phyloP scores from a whole-genome alignment of 2,329 filamentous ascomycete genomes.

The Tolypocladium cylindrosporum region DNA sequence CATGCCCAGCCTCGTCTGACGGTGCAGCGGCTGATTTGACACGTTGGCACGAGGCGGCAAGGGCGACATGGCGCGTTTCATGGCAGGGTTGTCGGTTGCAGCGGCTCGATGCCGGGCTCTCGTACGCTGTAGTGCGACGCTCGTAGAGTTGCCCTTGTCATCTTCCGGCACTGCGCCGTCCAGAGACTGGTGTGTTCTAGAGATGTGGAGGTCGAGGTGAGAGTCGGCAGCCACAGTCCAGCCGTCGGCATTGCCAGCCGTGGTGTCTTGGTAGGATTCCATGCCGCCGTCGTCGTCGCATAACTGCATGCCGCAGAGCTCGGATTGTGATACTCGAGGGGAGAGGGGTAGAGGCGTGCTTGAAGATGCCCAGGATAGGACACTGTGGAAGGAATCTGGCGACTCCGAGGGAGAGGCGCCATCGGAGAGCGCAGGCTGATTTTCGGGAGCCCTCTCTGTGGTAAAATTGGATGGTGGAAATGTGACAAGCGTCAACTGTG shows the following conservation, averaged over 20 bases:
- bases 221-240: background rate
- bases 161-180: constrained; percentile 1
- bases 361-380: constrained; percentile 41
- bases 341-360: constrained; percentile 28
- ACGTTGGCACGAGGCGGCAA: background rate
- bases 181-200: background rate
- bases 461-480: background rate
- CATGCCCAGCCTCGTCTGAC: background rate
- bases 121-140: background rate
- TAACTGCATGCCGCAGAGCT: background rate
- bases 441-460: background rate
- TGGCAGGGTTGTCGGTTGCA: background rate
- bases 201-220: background rate
- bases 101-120: background rate
- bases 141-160: background rate
- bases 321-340: constrained; percentile 8
- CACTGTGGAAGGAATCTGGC: constrained; percentile 44
- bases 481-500: background rate
- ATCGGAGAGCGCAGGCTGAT: background rate
- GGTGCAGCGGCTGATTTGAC: background rate
- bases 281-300: background rate
- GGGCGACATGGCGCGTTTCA: background rate
- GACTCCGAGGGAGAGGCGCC: constrained; percentile 17
- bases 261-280: background rate
- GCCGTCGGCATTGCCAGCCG: background rate